Base-by-base conservation (phyloP, 2,329 filamentous ascomycete genomes). In the Botrytis pseudocinerea region DNA sequence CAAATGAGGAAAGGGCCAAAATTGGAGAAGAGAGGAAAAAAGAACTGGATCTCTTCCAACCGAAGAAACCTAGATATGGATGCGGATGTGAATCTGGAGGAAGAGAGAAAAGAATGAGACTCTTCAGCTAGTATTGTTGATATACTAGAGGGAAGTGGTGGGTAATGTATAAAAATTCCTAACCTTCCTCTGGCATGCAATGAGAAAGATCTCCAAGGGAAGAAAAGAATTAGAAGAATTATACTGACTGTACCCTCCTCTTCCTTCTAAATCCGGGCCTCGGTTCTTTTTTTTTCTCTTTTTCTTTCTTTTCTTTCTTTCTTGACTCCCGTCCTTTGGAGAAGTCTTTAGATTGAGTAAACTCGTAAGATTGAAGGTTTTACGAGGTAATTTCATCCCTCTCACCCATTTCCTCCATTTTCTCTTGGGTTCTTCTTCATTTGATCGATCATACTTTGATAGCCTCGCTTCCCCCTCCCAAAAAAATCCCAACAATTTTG, bases 1-100 rank as follows among this genome's bases (percentile, higher is more conserved):
- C 64, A 40, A 66, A 66, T 66, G 18, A 42, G 46, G 64, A 40
- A 66, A 54, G 64, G 46, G 25, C 64, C 38, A 38, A 66, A 66
- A 40, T 40, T 54, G 38, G 64, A 66, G 18, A 22, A n/a, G 25
- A 9, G 14, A 7, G 20, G 14, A 7, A 20, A 25, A 22, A 28
- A 40, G 6, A 28, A 40, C 22, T 28, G n/a, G 16, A 28, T 54
- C 46, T 54, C 16, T 5, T 32, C 40, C 40, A 66, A 22, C 5
- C 0, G 5, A 51, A 38, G 28, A 66, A 35, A 28, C 8, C 4
- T n/a, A 16, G 48, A 54, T 40, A 25, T 66, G 32, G 38, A 38
- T 66, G 6, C 28, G 18, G 40, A 46, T 40, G 10, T 66, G 32
- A 66, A 38, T 66, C 7, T 44, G 10, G 40, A 46, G 25, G 65